Conservation (phyloP, 768 basidiomycete genomes). For the Glaciozyma martinii region DNA sequence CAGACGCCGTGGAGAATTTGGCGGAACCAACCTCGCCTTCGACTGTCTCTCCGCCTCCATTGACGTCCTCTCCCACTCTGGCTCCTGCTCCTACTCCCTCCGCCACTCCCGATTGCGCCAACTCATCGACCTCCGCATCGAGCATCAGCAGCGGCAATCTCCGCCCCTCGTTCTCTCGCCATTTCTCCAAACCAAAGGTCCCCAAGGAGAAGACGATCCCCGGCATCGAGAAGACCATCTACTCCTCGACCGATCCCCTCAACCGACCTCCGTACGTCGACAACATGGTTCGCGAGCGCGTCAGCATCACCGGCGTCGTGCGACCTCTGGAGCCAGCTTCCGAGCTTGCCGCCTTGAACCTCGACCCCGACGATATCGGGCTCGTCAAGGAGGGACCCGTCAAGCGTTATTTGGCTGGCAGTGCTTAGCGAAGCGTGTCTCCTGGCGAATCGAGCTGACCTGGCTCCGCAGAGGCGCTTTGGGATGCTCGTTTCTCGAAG, state of each 20-base stretch:
- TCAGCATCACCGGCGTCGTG: constrained; percentile 72
- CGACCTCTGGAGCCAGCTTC: constrained; percentile 65
- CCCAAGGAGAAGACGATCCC: background rate
- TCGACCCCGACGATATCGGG: constrained; percentile 62
- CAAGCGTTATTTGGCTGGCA: constrained; percentile 58
- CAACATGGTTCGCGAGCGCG: constrained; percentile 82
- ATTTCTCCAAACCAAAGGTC: background rate
- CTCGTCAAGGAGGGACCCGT: constrained; percentile 63
- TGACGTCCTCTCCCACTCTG: background rate
- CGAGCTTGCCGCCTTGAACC: constrained; percentile 57
- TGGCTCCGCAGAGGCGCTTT: constrained; percentile 46
- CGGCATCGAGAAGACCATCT: constrained; percentile 31
- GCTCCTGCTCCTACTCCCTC: too few relatives aligned
- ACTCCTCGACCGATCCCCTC: constrained; percentile 25
- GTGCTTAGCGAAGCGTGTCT: constrained; percentile 23
- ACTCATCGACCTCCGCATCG: constrained; percentile 1
- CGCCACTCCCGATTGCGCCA: background rate
- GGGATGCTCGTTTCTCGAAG: constrained; percentile 59
- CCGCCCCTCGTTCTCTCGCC: background rate
- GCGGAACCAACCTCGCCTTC: constrained; percentile 1
- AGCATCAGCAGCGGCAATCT: background rate
- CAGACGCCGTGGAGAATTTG: background rate
- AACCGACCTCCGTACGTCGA: constrained; percentile 37
- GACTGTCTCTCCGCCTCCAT: background rate
- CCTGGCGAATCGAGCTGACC: background rate